Conservation (phyloP, 352 stramenopile genomes). For the Phytophthora palmivora region DNA sequence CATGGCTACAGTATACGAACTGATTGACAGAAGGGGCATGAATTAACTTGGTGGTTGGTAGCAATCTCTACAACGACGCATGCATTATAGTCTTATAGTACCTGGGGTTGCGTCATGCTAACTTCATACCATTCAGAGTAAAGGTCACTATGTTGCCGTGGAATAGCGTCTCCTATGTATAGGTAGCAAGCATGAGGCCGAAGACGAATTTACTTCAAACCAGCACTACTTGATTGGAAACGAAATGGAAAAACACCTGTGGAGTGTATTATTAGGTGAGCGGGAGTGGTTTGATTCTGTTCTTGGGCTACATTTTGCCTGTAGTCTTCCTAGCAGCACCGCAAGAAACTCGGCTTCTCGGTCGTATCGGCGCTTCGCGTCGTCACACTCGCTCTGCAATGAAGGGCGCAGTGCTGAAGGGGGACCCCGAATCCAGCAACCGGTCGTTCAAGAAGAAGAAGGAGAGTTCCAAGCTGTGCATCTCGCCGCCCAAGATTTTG, state of each 20-base stretch:
- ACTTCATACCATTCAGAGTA: slow-evolving; percentile 20
- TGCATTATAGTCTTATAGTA: no score
- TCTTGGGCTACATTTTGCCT: slow-evolving; percentile 22
- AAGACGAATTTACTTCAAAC: slow-evolving; percentile 1
- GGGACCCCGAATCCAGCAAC: slow-evolving; percentile 10
- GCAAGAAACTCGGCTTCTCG: slow-evolving; percentile 14
- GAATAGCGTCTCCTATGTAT: slow-evolving; percentile 16
- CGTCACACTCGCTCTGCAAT: slow-evolving; percentile 25
- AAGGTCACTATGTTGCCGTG: slow-evolving; percentile 27
- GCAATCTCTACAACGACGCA: no score
- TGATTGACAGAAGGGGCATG: no score
- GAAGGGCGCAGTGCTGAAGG: slow-evolving; percentile 56
- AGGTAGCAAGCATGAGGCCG: slow-evolving; percentile 3
- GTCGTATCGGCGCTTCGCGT: slow-evolving; percentile 5
- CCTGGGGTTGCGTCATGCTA: no score
- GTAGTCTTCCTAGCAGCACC: slow-evolving; percentile 13
- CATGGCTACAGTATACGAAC: slow-evolving; percentile 32
- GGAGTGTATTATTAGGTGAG: slow-evolving; percentile 26
- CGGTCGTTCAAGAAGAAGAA: slow-evolving; percentile 40
- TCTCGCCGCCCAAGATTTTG: slow-evolving; percentile 58
- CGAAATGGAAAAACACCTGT: slow-evolving; percentile 8
- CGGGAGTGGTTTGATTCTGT: not conserved
- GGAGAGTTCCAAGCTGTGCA: slow-evolving; percentile 41
- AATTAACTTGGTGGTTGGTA: no score
- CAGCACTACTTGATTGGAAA: not conserved